Evolutionary conservation across 495 filamentous ascomycete species (phyloP), one percentile per base, ranked within the genome.

Genomic region (Chaetomidium leptoderma): DNA sequence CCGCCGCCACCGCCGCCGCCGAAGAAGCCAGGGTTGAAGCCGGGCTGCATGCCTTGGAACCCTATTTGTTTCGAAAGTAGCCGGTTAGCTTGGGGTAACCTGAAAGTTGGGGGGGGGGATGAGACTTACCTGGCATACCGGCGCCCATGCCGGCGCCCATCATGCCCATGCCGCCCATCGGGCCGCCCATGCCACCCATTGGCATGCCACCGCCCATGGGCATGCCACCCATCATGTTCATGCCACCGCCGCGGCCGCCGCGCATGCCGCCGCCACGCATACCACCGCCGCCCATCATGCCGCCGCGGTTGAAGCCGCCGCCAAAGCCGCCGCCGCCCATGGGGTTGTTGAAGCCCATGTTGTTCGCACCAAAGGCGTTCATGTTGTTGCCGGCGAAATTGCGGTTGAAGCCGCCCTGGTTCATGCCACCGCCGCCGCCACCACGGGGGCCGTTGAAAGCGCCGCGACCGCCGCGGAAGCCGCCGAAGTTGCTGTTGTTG

Each of bases 11-110:
- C 56, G 17, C 61, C 64, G 58, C 81, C 82, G 33, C 74, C 77
- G 9, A 92, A 95, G 81, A 92, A 92, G 56, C 80, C 84, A 49
- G 88, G 87, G 68, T 91, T 92, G 74, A 93, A 96, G 56, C 82
- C 83, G 11, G 83, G 76, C 65, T 83, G 83, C 67, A 79, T 79
- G 33, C 80, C 81, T 67, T 85, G 86, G 74, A 91, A 91, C 57
- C 81, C 85, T 67, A 77, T 59, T 42, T 62, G n/a, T 40, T n/a
- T n/a, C n/a, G n/a, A n/a, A n/a, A 16, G 32, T 49, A 11, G 16
- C 36, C 19, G n/a, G 26, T 59, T 9, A 59, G 46, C 36, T 35
- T 13, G 33, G 16, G 4, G 23, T 21, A 39, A 30, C 50, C n/a
- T n/a, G 21, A 3, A 14, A 21, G 29, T 23, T 10, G 14, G 37